Percentiles rank a stretch among this genome's conserved stretches.
These are phyloP conservation scores for Botrytis pseudocinerea DNA, from an alignment of 2,329 filamentous ascomycete species.

Conservation along the genomic window DNA sequence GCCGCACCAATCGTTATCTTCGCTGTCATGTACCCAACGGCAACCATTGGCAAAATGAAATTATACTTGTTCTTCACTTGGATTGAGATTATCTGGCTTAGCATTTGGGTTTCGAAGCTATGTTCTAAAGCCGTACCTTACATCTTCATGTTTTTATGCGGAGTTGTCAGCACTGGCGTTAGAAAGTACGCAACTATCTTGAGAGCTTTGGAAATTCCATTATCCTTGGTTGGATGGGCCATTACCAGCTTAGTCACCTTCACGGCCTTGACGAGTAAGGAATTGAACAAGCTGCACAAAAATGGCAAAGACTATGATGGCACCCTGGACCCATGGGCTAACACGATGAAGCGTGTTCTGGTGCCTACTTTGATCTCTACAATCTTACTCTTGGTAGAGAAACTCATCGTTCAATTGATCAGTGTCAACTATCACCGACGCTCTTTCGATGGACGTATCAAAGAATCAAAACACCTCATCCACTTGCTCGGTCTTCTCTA, in stretches of 20 bases:
- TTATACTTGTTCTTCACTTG: conserved; percentile 66
- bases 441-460: conserved; percentile 80
- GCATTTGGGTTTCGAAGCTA: conserved; percentile 67
- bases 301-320: conserved; percentile 6
- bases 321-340: conserved; percentile 49
- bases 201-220: conserved; percentile 61
- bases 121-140: conserved; percentile 60
- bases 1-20: conserved; percentile 60
- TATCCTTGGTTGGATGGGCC: conserved; percentile 70
- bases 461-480: conserved; percentile 85
- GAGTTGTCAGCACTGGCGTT: conserved; percentile 68
- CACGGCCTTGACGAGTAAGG: conserved; percentile 51
- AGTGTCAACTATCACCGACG: conserved; percentile 83
- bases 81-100: conserved; percentile 68
- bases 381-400: conserved; percentile 73
- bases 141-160: conserved; percentile 67
- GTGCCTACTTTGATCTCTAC: conserved; percentile 67
- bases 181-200: conserved; percentile 70
- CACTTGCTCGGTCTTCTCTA: conserved; percentile 81
- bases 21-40: conserved; percentile 32
- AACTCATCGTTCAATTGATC: conserved; percentile 77
- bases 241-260: conserved; percentile 64
- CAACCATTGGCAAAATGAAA: conserved; percentile 46
- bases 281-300: conserved; percentile 26
- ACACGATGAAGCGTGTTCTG: conserved; percentile 63